A percentile compares a stretch with the other conserved stretches of the same genome.
phyloP scores from a whole-genome alignment of 2,329 filamentous ascomycete species.

The Venturia asperata region DNA sequence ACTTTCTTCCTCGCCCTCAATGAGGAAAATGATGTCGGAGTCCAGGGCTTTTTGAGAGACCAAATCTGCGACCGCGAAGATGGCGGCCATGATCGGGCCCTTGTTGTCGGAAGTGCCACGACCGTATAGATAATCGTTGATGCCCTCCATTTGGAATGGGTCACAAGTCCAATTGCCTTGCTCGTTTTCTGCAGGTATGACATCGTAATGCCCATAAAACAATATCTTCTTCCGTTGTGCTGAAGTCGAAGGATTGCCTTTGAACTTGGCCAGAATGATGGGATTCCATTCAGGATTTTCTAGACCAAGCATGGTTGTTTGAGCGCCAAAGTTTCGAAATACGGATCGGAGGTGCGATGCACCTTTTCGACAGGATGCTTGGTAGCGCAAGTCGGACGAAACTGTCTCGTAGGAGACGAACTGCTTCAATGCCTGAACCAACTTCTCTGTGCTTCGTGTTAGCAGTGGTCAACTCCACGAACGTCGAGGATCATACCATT shows the following conservation, averaged over 20 bases:
- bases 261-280: conserved; percentile 86
- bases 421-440: conserved; percentile 60
- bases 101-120: conserved; percentile 98
- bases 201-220: conserved; percentile 98
- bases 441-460: conserved; percentile 44
- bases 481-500: conserved; percentile 40
- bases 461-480: not conserved
- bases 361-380: conserved; percentile 85
- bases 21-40: conserved; percentile 86
- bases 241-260: conserved; percentile 60
- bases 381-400: conserved; percentile 76
- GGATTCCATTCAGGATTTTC: conserved; percentile 70
- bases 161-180: conserved; percentile 78
- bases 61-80: conserved; percentile 88
- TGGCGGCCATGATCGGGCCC: conserved; percentile 84
- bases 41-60: conserved; percentile 74
- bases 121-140: conserved; percentile 89
- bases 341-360: conserved; percentile 84
- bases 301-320: conserved; percentile 83
- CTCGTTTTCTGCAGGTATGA: conserved; percentile 81
- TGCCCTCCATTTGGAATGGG: conserved; percentile 81
- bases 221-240: conserved; percentile 74
- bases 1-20: conserved; percentile 94
- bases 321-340: conserved; percentile 85
- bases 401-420: conserved; percentile 91